Percentiles rank a stretch among this genome's conserved stretches.
These are phyloP conservation scores for Karstenula rhodostoma DNA, from an alignment of 2,329 filamentous ascomycete species.

Conservation along the genomic window DNA sequence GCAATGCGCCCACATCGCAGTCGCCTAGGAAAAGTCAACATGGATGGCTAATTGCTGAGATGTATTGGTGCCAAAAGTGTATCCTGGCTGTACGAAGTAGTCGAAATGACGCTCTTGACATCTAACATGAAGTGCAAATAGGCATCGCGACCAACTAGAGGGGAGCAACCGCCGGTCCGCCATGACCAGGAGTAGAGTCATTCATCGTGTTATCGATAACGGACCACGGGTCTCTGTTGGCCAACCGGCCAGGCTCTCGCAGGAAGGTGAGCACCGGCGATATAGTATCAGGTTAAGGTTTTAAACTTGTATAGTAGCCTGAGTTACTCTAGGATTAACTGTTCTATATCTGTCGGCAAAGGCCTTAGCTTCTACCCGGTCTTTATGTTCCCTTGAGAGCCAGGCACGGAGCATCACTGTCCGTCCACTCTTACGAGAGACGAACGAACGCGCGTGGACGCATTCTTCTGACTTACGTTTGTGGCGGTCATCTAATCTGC, in stretches of 20 bases:
- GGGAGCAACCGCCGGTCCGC: conserved; percentile 4
- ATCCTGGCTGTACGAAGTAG: not conserved
- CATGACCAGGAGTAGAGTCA: conserved; percentile 4
- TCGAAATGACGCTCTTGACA: not conserved
- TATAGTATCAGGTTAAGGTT: too few relatives aligned
- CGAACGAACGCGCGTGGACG: not conserved
- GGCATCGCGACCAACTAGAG: conserved; percentile 3
- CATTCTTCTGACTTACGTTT: not conserved
- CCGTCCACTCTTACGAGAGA: not conserved
- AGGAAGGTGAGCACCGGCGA: not conserved
- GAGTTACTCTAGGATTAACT: too few relatives aligned
- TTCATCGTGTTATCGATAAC: conserved; percentile 6
- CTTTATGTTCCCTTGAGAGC: too few relatives aligned
- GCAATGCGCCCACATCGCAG: not conserved
- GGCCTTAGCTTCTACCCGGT: too few relatives aligned
- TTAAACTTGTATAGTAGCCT: too few relatives aligned
- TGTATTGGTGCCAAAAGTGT: not conserved
- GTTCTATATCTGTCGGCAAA: too few relatives aligned
- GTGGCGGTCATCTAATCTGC: not conserved
- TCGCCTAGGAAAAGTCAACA: not conserved
- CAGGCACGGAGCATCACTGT: not conserved
- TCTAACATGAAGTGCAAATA: conserved; percentile 4
- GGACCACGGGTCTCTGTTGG: not conserved
- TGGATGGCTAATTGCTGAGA: not conserved
- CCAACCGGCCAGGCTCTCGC: not conserved